A percentile compares a stretch with the other conserved stretches of the same genome.
Evolutionary conservation across 2,329 filamentous ascomycete genomes (phyloP).

Genomic region (Pseudocercospora fijiensis): DNA sequence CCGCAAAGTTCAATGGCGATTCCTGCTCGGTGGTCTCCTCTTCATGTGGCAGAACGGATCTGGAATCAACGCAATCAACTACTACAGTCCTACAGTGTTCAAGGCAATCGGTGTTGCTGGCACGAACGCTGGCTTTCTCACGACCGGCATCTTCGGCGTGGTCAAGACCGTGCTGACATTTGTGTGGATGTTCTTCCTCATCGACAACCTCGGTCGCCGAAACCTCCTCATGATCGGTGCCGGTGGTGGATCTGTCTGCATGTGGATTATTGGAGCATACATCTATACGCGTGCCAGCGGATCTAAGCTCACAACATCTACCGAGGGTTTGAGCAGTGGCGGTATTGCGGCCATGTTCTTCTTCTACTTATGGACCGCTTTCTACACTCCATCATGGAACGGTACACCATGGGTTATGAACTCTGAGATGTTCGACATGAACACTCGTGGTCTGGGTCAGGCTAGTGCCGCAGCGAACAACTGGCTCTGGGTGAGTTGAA

Average conservation of each 20-base stretch:
- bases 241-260: constrained; percentile 60
- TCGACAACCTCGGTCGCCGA: constrained; percentile 63
- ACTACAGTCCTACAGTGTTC: constrained; percentile 70
- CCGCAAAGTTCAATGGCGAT: constrained; percentile 64
- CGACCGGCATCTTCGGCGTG: constrained; percentile 74
- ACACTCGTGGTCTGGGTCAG: constrained; percentile 67
- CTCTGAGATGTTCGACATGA: constrained; percentile 70
- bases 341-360: constrained; percentile 66
- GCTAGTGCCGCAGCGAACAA: constrained; percentile 70
- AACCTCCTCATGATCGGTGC: constrained; percentile 66
- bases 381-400: constrained; percentile 59
- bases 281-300: constrained; percentile 45
- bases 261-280: constrained; percentile 65
- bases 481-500: constrained; percentile 58
- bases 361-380: constrained; percentile 69
- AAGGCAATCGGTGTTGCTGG: constrained; percentile 62
- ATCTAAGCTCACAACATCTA: constrained; percentile 43
- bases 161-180: constrained; percentile 70
- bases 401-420: constrained; percentile 72
- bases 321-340: constrained; percentile 43
- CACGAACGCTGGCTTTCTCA: constrained; percentile 60
- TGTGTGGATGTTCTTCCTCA: constrained; percentile 67
- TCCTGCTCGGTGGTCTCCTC: constrained; percentile 70
- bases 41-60: constrained; percentile 78
- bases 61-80: constrained; percentile 78